These are phyloP conservation scores for Populus tremula DNA, from an alignment of 345 rosid genomes.

Conservation along the genomic window DNA sequence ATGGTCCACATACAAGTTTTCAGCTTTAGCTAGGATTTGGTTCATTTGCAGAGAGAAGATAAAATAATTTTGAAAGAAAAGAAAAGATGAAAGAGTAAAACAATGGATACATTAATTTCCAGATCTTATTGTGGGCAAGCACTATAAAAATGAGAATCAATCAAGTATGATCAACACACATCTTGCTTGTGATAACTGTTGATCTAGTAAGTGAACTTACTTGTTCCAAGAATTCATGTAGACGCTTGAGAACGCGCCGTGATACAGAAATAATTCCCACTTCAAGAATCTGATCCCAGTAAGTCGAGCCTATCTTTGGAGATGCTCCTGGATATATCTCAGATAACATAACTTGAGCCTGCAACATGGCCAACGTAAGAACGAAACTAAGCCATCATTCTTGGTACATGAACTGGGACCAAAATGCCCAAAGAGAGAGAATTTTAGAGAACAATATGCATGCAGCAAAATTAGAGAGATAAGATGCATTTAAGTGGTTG, in stretches of 20 bases:
- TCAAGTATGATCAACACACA: neutral
- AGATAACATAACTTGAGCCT: conserved; percentile 89
- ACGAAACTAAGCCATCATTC: conserved; percentile 10
- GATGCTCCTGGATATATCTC: conserved; percentile 97
- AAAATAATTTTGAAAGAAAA: neutral
- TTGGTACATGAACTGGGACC: neutral
- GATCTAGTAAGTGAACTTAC: conserved; percentile 33
- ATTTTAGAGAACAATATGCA: neutral
- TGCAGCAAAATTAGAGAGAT: neutral
- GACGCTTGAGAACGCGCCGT: conserved; percentile 69
- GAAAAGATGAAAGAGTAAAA: neutral
- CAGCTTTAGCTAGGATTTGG: neutral
- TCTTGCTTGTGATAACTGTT: neutral
- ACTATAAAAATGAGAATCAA: neutral
- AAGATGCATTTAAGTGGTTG: neutral
- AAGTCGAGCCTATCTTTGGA: conserved; percentile 72
- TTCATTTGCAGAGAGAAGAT: neutral
- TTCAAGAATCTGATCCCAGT: conserved; percentile 94
- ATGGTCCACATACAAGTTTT: neutral
- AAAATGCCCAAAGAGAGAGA: neutral
- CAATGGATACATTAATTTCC: neutral
- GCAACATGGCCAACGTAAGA: conserved; percentile 16
- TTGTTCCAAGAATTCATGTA: conserved; percentile 78
- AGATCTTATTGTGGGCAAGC: neutral
- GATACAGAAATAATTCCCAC: conserved; percentile 68